These are phyloP conservation scores for Elsinoe necatrix DNA, from an alignment of 2,329 filamentous ascomycete genomes.

Conservation along the genomic window DNA sequence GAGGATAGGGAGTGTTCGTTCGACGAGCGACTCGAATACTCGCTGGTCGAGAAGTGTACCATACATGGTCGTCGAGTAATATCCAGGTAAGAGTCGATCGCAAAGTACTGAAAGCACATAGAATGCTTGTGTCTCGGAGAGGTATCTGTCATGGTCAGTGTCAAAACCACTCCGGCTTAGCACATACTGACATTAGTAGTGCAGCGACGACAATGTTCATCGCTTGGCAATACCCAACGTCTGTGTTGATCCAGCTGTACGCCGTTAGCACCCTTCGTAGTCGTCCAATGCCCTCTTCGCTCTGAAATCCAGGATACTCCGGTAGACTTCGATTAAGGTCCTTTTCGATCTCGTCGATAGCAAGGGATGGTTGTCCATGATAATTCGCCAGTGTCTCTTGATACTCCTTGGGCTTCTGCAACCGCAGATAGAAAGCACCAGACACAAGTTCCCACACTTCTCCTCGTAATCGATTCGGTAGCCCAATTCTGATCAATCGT, in stretches of 20 bases:
- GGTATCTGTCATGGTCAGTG: slow-evolving; percentile 54
- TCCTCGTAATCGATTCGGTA: slow-evolving; percentile 85
- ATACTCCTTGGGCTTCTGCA: slow-evolving; percentile 79
- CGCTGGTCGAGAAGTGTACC: slow-evolving; percentile 93
- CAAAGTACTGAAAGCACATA: slow-evolving; percentile 86
- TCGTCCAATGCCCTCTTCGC: slow-evolving; percentile 84
- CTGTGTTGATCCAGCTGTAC: slow-evolving; percentile 93
- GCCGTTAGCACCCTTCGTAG: slow-evolving; percentile 86
- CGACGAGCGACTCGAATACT: slow-evolving; percentile 95
- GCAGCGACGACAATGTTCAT: slow-evolving; percentile 99
- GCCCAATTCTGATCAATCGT: slow-evolving; percentile 88
- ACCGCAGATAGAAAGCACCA: slow-evolving; percentile 77
- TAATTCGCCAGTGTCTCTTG: slow-evolving; percentile 76
- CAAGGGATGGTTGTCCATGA: slow-evolving; percentile 77
- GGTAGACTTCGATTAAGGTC: slow-evolving; percentile 92
- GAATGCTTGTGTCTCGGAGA: slow-evolving; percentile 93
- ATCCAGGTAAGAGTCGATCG: slow-evolving; percentile 85
- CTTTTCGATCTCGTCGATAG: slow-evolving; percentile 98
- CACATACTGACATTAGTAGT: slow-evolving; percentile 67
- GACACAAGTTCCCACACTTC: slow-evolving; percentile 96
- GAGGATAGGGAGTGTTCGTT: slow-evolving; percentile 95
- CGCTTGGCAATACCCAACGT: slow-evolving; percentile 96
- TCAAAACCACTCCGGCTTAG: neutral
- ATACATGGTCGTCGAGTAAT: slow-evolving; percentile 99
- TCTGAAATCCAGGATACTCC: slow-evolving; percentile 96